phyloP scores from a whole-genome alignment of 2,329 filamentous ascomycete species.

The Elsinoe batatas region DNA sequence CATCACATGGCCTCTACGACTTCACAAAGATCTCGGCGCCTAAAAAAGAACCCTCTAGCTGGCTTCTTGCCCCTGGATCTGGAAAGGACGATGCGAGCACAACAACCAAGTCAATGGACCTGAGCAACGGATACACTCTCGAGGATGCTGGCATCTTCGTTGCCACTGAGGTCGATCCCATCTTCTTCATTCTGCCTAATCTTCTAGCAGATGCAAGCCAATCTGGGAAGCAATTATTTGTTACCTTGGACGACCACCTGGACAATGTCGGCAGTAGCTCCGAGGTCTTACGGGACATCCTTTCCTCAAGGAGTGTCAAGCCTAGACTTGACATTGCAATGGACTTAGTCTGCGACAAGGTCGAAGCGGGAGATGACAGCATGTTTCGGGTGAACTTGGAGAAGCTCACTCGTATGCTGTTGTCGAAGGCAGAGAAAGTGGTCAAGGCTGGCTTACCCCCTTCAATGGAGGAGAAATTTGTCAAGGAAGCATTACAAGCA shows the following conservation, averaged over 20 bases:
- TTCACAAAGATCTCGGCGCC: slow-evolving; percentile 49
- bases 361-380: slow-evolving; percentile 71
- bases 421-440: slow-evolving; percentile 64
- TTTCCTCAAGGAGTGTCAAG: slow-evolving; percentile 39
- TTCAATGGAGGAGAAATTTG: slow-evolving; percentile 78
- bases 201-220: slow-evolving; percentile 43
- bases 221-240: slow-evolving; percentile 51
- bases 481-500: slow-evolving; percentile 63
- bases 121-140: slow-evolving; percentile 44
- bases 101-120: background rate
- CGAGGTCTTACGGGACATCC: slow-evolving; percentile 49
- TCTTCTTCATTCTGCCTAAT: slow-evolving; percentile 74
- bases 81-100: slow-evolving; percentile 8
- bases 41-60: slow-evolving; percentile 43
- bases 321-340: slow-evolving; percentile 44
- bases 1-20: slow-evolving; percentile 49
- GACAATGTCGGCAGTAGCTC: slow-evolving; percentile 49
- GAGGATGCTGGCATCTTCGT: slow-evolving; percentile 67
- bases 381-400: slow-evolving; percentile 72
- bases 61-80: slow-evolving; percentile 38
- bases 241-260: slow-evolving; percentile 62
- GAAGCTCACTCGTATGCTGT: slow-evolving; percentile 57
- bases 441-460: slow-evolving; percentile 55
- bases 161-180: slow-evolving; percentile 70
- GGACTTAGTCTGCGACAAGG: slow-evolving; percentile 63